phyloP scores from a whole-genome alignment of 768 basidiomycete genomes.

The Termitomyces sp. region DNA sequence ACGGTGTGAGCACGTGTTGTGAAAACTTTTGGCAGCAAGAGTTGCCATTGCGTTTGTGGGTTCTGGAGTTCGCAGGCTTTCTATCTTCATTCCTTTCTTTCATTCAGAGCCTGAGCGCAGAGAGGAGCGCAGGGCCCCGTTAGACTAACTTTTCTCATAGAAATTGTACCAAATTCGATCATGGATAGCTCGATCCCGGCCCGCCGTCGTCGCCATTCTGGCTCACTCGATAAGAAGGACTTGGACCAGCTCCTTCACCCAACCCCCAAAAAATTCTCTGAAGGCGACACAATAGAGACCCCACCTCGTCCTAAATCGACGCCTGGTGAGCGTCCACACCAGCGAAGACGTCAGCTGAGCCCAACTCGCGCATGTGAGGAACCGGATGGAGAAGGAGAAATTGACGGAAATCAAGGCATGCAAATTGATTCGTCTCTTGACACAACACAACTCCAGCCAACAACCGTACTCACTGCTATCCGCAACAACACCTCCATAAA shows the following conservation, averaged over 20 bases:
- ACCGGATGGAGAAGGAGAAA: constrained; percentile 24
- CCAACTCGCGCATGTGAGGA: constrained; percentile 29
- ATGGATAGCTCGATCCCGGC: constrained; percentile 26
- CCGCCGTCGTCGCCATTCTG: constrained; percentile 62
- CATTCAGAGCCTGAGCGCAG: neutral
- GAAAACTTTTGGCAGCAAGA: constrained; percentile 7
- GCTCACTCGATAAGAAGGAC: constrained; percentile 33
- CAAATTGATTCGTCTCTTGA: constrained; percentile 22
- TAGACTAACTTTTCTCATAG: neutral
- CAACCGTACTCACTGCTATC: constrained; percentile 18
- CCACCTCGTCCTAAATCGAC: constrained; percentile 74
- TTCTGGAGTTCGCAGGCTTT: neutral
- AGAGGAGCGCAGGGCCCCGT: neutral
- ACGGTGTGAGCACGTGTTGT: constrained; percentile 6
- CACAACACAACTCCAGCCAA: neutral
- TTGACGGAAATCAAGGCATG: constrained; percentile 22
- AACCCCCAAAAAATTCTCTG: constrained; percentile 15
- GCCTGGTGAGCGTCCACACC: constrained; percentile 54
- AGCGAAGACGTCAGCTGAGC: constrained; percentile 39
- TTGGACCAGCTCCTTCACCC: constrained; percentile 20
- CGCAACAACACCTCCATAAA: constrained; percentile 17
- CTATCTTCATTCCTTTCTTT: neutral
- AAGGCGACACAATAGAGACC: constrained; percentile 29
- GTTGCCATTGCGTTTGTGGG: neutral
- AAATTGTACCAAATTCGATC: constrained; percentile 1